Percentiles rank a stretch among this genome's conserved stretches.
These are phyloP conservation scores for Xerocomellus dryophilus DNA, from an alignment of 768 basidiomycete species.

Conservation along the genomic window DNA sequence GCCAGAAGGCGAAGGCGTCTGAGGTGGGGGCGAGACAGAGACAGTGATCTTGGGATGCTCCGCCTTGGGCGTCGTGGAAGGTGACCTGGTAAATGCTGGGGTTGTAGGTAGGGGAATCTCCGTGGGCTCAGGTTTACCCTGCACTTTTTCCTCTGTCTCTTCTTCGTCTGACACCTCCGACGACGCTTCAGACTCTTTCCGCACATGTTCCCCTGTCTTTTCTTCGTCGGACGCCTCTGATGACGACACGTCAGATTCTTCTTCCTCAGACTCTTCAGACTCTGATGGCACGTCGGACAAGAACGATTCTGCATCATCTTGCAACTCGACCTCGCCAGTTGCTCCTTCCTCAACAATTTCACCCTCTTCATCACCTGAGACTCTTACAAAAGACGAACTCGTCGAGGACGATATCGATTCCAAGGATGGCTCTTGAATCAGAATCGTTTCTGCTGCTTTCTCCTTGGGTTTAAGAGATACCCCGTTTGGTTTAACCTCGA, in stretches of 20 bases:
- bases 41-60: conserved; percentile 44
- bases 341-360: conserved; percentile 13
- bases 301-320: conserved; percentile 25
- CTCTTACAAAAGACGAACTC: conserved; percentile 49
- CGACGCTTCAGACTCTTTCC: conserved; percentile 18
- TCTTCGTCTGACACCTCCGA: conserved; percentile 12
- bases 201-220: background rate
- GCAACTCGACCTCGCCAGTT: conserved; percentile 30
- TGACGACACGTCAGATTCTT: conserved; percentile 1
- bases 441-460: conserved; percentile 4
- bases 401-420: conserved; percentile 41
- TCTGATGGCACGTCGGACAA: no score
- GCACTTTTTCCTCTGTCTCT: conserved; percentile 18
- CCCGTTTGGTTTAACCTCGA: conserved; percentile 1
- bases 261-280: conserved; percentile 8
- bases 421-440: conserved; percentile 15
- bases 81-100: conserved; percentile 45
- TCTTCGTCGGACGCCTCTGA: conserved; percentile 7
- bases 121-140: conserved; percentile 23
- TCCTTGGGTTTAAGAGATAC: conserved; percentile 4
- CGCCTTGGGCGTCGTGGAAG: conserved; percentile 58
- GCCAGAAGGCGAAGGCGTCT: conserved; percentile 21
- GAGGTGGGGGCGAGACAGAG: conserved; percentile 31
- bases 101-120: conserved; percentile 23
- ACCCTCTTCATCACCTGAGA: conserved; percentile 31